Evolutionary conservation across 495 filamentous ascomycete genomes (phyloP).

Genomic region (Neurospora sp.): DNA sequence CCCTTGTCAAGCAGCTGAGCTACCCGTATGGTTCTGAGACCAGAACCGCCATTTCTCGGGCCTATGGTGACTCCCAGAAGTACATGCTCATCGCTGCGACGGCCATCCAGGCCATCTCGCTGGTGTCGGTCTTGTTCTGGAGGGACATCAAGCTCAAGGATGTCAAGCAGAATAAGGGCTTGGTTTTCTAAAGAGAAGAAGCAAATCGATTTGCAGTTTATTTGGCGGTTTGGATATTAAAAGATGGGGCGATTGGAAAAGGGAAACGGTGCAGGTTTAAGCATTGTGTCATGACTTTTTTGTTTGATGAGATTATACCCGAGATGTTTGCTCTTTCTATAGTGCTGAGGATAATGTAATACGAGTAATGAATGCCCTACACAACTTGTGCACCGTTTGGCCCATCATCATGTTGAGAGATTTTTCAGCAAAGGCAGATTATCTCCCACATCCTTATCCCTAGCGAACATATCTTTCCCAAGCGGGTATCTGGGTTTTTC

Average conservation of each 20-base stretch:
- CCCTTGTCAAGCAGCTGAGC: slow-evolving; percentile 38
- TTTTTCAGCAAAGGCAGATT: background rate
- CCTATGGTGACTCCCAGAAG: slow-evolving; percentile 47
- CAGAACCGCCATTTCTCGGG: slow-evolving; percentile 42
- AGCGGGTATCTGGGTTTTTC: background rate
- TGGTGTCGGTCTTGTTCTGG: slow-evolving; percentile 39
- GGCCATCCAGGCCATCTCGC: slow-evolving; percentile 37
- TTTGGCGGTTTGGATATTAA: background rate
- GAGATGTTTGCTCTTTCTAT: background rate
- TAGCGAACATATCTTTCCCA: background rate
- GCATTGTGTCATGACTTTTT: background rate
- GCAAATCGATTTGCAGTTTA: background rate
- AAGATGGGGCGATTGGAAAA: background rate
- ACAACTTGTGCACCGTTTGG: background rate
- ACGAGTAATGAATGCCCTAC: background rate
- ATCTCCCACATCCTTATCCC: background rate
- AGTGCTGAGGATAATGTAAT: background rate
- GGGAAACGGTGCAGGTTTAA: background rate
- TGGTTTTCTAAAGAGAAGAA: slow-evolving; percentile 10
- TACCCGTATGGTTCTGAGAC: slow-evolving; percentile 42
- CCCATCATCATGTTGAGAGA: background rate
- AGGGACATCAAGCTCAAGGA: slow-evolving; percentile 48
- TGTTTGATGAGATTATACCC: background rate
- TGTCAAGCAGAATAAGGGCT: slow-evolving; percentile 32
- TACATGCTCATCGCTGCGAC: slow-evolving; percentile 47